phyloP scores from a whole-genome alignment of 2,329 filamentous ascomycete species.

The Xenosphaeropsis pyriputrescens region DNA sequence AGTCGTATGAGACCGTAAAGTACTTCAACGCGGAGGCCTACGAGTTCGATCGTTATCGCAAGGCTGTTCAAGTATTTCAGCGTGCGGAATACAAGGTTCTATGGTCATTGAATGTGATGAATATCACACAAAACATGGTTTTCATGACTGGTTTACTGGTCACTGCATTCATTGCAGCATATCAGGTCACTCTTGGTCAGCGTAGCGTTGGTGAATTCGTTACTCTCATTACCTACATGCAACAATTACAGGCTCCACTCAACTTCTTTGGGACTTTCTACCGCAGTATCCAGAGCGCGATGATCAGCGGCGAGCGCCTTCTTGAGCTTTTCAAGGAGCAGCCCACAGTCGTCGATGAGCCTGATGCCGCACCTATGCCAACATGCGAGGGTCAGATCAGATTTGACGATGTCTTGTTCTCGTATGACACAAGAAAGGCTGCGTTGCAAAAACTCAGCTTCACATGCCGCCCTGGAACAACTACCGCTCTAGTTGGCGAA shows the following conservation, averaged over 20 bases:
- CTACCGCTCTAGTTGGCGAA: constrained; percentile 89
- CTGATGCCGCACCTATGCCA: constrained; percentile 44
- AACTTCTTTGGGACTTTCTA: constrained; percentile 95
- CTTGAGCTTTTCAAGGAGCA: constrained; percentile 93
- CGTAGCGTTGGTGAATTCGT: constrained; percentile 60
- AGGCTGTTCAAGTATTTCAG: constrained; percentile 59
- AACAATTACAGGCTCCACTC: constrained; percentile 64
- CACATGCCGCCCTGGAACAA: constrained; percentile 76
- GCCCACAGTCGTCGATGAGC: constrained; percentile 74
- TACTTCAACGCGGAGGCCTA: constrained; percentile 79
- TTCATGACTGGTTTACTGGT: constrained; percentile 66
- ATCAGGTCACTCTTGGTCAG: constrained; percentile 55
- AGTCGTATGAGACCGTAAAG: constrained; percentile 93
- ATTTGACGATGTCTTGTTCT: constrained; percentile 82
- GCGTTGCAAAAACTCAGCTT: constrained; percentile 77
- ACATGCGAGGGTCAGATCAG: constrained; percentile 67
- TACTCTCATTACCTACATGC: constrained; percentile 59
- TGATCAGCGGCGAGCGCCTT: constrained; percentile 94
- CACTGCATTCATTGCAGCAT: constrained; percentile 60
- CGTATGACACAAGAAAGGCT: constrained; percentile 76
- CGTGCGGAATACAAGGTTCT: constrained; percentile 62
- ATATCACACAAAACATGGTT: constrained; percentile 65
- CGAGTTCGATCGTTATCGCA: constrained; percentile 60
- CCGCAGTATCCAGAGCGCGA: constrained; percentile 83
- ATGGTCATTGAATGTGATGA: constrained; percentile 65